phyloP scores from a whole-genome alignment of 179 eudicot genomes.

The Gypsophila paniculata region DNA sequence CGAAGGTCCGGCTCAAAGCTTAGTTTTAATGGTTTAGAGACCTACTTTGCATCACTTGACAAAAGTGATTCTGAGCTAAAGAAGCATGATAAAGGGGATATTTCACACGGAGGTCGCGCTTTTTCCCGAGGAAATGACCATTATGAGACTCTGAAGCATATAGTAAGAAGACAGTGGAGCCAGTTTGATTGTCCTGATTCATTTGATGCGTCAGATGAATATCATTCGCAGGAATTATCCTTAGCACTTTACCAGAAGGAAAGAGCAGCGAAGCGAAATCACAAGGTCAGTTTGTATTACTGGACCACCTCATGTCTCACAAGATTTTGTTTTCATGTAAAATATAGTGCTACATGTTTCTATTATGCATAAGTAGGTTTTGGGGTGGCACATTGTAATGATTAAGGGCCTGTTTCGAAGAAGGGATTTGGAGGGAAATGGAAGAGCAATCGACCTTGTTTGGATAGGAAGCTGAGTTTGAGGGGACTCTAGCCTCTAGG shows the following conservation, averaged over 20 bases:
- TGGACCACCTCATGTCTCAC: slow-evolving; percentile 8
- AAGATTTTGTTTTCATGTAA: slow-evolving; percentile 11
- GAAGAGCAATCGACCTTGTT: no score
- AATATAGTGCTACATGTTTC: background rate
- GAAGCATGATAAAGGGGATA: slow-evolving; percentile 40
- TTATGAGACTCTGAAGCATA: slow-evolving; percentile 44
- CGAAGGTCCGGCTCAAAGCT: slow-evolving; percentile 74
- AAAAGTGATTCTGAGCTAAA: slow-evolving; percentile 43
- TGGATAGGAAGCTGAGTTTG: no score
- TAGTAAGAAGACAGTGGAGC: slow-evolving; percentile 61
- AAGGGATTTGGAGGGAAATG: no score
- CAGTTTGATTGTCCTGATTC: slow-evolving; percentile 76
- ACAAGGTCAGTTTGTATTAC: slow-evolving; percentile 44
- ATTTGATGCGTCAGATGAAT: slow-evolving; percentile 79
- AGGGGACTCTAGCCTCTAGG: no score
- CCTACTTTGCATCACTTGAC: slow-evolving; percentile 38
- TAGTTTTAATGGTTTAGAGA: slow-evolving; percentile 60
- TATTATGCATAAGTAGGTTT: background rate
- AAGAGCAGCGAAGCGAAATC: slow-evolving; percentile 49
- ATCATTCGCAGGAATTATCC: slow-evolving; percentile 84
- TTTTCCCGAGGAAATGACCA: slow-evolving; percentile 48
- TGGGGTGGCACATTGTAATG: no score
- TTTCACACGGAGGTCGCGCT: slow-evolving; percentile 28
- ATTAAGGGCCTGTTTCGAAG: no score
- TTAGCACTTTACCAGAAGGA: slow-evolving; percentile 69